These are phyloP conservation scores for Candolleomyces eurysporus DNA, from an alignment of 768 basidiomycete species.

Conservation along the genomic window DNA sequence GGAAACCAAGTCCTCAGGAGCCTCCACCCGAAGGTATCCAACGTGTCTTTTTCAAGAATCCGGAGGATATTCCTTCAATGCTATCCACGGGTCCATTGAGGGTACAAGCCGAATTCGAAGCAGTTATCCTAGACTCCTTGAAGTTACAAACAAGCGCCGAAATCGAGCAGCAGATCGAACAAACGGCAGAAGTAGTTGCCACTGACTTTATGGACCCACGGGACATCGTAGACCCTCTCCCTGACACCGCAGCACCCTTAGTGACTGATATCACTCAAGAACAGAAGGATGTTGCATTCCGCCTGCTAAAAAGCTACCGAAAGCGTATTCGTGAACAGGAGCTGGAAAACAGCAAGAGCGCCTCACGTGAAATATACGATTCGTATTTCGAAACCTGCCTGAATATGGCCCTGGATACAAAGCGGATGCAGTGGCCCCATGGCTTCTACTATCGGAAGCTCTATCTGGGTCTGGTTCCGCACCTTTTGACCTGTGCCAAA, in stretches of 20 bases:
- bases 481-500: constrained; percentile 18
- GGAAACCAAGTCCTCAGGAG: constrained; percentile 4
- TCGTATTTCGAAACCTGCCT: constrained; percentile 11
- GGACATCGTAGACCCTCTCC: too few species aligned
- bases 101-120: neutral
- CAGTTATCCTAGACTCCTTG: neutral
- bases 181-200: too few species aligned
- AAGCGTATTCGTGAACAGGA: constrained; percentile 4
- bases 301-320: constrained; percentile 12
- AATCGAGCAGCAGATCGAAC: too few species aligned
- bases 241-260: neutral
- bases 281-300: constrained; percentile 10
- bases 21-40: constrained; percentile 7
- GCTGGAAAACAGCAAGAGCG: constrained; percentile 7
- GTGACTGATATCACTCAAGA: constrained; percentile 5
- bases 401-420: constrained; percentile 2
- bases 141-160: neutral
- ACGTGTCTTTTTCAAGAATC: constrained; percentile 18
- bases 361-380: constrained; percentile 6
- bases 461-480: constrained; percentile 22
- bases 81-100: constrained; percentile 14
- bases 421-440: constrained; percentile 18
- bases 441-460: constrained; percentile 17
- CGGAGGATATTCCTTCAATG: constrained; percentile 14
- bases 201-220: too few species aligned